These are phyloP conservation scores for Paspalum vaginatum DNA, from an alignment of 176 grass and related monocot species.

Conservation along the genomic window DNA sequence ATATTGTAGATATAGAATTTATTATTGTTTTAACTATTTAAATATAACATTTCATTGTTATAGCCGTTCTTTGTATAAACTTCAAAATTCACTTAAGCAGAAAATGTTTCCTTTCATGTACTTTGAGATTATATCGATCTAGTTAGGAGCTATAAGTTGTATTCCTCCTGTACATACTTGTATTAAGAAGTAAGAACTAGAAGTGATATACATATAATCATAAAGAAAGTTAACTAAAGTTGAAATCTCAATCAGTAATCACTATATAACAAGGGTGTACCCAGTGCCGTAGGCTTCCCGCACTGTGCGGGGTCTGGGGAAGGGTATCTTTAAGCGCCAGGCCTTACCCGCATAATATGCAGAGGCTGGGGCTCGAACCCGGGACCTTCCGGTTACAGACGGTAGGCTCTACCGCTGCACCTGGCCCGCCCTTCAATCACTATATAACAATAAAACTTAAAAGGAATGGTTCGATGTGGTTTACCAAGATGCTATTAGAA, in stretches of 20 bases:
- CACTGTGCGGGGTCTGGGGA: no score
- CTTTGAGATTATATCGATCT: neutral
- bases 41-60: neutral
- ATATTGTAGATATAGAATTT: neutral
- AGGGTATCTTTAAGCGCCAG: no score
- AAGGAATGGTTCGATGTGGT: conserved; percentile 13
- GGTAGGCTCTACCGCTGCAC: no score
- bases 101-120: neutral
- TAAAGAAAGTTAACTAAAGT: neutral
- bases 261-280: neutral
- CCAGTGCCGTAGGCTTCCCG: no score
- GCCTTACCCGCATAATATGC: no score
- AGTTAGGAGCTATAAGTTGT: conserved; percentile 15
- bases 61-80: neutral
- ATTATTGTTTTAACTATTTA: neutral
- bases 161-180: conserved; percentile 11
- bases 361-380: no score
- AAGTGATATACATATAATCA: neutral
- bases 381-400: no score
- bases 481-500: neutral
- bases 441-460: neutral
- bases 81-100: neutral
- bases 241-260: conserved; percentile 8
- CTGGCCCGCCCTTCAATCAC: no score
- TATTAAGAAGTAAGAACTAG: neutral